Base-by-base conservation (phyloP, 257 asterid species). In the Lycium ferocissimum region DNA sequence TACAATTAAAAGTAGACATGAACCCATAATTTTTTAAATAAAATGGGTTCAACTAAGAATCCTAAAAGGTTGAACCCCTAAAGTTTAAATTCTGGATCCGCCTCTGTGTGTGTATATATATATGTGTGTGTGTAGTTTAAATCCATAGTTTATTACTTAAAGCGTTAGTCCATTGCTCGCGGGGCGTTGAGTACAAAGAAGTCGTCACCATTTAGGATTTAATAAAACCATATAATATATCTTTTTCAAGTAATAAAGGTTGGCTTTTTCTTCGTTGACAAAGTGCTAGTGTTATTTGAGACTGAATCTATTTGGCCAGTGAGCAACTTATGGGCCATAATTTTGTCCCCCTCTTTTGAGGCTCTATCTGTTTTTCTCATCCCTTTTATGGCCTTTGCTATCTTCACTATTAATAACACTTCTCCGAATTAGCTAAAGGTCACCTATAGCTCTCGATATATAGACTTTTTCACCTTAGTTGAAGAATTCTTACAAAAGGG, bases 211-310 rank as follows among this genome's bases (percentile, higher is more conserved):
- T 53, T 76, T 7, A 22, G 26, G 7, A 76, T 53, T 7, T 51
- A 76, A 76, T 76, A 53, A 49, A 53, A 26, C 22, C 13, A 75
- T 22, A 20, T 75, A 49, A 3, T 75, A 1, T 75, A 75, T 10
- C 1, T 1, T 11, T 14, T 20, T 12, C 20, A 49, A 49, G 22
- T 75, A 49, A 75, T 51, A 49, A 49, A 75, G 26, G 82, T 51
- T 53, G 82, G 65, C 14, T 53, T 76, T 53, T 49, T 53, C 82
- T 76, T 53, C 65, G 82, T 76, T 76, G 82, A 76, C 82, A 76
- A 72, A 49, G 59, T 76, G 8, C 65, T 51, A 76, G 82, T 53
- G 53, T 22, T 76, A 76, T 76, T 76, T 1, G 17, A 63, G 63
- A 53, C 65, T 53, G 47, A 22, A 53, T 76, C 49, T 53, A 76